A percentile compares a stretch with the other conserved stretches of the same genome.
Conservation (phyloP, 306 rosid species). For the Fragaria vesca region DNA sequence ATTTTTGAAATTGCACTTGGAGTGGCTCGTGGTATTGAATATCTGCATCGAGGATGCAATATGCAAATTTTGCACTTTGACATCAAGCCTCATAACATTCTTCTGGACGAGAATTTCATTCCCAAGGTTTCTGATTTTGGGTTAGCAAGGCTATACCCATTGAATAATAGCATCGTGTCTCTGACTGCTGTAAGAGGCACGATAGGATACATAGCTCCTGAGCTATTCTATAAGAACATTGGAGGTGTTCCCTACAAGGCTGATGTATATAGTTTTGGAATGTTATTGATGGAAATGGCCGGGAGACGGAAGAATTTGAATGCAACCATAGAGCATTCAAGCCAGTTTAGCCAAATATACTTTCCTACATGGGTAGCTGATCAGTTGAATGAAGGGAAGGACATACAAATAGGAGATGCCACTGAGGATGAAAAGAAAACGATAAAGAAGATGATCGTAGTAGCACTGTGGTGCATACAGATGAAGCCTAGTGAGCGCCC, state of each 20-base stretch:
- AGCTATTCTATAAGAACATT: background rate
- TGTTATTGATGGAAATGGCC: background rate
- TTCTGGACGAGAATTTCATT: no score
- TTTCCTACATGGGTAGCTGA: background rate
- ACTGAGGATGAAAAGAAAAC: background rate
- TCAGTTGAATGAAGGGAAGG: background rate
- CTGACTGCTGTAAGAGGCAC: background rate
- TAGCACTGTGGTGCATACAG: background rate
- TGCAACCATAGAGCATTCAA: background rate
- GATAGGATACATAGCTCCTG: background rate
- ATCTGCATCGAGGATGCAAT: slow-evolving; percentile 3
- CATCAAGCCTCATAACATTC: no score
- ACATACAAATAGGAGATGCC: background rate
- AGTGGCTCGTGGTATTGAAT: background rate
- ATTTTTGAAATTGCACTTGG: background rate
- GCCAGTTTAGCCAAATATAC: background rate
- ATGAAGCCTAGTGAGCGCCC: background rate
- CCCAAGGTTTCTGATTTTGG: background rate
- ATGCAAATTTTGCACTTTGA: no score
- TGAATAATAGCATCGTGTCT: background rate
- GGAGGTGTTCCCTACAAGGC: slow-evolving; percentile 2
- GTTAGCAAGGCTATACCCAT: background rate
- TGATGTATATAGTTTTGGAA: background rate
- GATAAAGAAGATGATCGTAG: background rate
- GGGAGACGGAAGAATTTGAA: background rate